Evolutionary conservation across 495 filamentous ascomycete genomes (phyloP), one percentile per base, ranked within the genome.

Genomic region (Patellaria atrata): DNA sequence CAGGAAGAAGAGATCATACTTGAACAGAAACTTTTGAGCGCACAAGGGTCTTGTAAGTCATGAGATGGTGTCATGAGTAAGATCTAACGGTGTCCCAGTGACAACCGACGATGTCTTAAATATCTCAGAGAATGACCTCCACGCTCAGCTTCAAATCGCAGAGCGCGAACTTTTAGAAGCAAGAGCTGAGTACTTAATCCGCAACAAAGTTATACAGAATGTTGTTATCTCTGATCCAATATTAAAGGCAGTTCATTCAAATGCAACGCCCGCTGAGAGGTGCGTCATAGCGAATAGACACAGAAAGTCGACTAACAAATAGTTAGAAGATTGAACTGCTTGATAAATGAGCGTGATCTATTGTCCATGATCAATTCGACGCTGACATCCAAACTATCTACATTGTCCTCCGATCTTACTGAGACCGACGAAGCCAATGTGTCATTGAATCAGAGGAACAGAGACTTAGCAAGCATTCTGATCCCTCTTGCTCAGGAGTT

Each of bases 161-260:
- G 73, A 82, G 48, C 64, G 66, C 28, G 73, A 73, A 34, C 65
- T 80, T 21, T 56, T 83, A 15, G 70, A 81, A 44, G 71, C 79
- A 26, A 71, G 75, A 50, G 73, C 78, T 29, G 60, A 62, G 27
- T 79, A 82, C 49, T 62, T 67, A 21, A 60, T 85, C 36, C 71
- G 70, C 36, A 71, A 71, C 45, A 71, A 68, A 41, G 68, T 81
- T n/a, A 56, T 77, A 9, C 68, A 72, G 30, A 73, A 62, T 32
- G 69, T 79, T 17, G 55, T 86, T 39, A 68, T 70, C 43, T 70
- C 73, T 15, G 75, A 80, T 47, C 81, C 82, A 7, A 74, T 74
- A 30, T 57, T 91, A 33, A 82, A 80, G 48, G 76, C 82, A 1
- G 68, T 84, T 33, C 79, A 86, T 51, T 72, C 67, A 2, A 66